A percentile compares a stretch with the other conserved stretches of the same genome.
phyloP scores from a whole-genome alignment of 225 moss, liverwort and hornwort genomes.

The Rhytidiadelphus loreus region DNA sequence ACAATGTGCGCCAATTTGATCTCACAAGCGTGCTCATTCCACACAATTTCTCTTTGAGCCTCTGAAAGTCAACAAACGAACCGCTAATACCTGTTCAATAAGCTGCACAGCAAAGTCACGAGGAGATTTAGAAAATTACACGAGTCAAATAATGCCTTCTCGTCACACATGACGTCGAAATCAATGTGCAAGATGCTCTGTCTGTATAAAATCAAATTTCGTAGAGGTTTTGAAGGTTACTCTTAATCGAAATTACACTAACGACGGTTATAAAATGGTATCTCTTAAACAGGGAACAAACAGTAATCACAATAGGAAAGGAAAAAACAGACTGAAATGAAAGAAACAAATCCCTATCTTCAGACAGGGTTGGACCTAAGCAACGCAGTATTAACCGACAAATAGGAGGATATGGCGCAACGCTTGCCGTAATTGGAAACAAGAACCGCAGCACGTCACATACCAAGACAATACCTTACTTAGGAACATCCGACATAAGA shows the following conservation, averaged over 20 bases:
- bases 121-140: not conserved
- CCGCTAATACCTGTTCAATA: conserved; percentile 1
- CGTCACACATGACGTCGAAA: not conserved
- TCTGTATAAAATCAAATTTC: not conserved
- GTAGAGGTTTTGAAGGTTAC: not conserved
- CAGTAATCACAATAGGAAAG: not conserved
- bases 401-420: not conserved
- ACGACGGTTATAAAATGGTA: not conserved
- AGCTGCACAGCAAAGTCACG: conserved; percentile 19
- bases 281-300: not conserved
- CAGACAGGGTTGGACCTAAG: not conserved
- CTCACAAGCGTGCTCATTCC: conserved; percentile 28
- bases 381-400: not conserved
- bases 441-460: not conserved
- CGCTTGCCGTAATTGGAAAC: not conserved
- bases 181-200: not conserved
- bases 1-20: conserved; percentile 24
- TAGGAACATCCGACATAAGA: not conserved
- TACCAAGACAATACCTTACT: conserved; percentile 1
- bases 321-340: not conserved
- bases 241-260: not conserved
- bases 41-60: not conserved
- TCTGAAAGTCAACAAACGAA: not conserved
- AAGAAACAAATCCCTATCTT: not conserved
- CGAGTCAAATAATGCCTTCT: not conserved